Base-by-base conservation (phyloP, 176 grass and related monocot genomes). In the Pontederia crassipes region DNA sequence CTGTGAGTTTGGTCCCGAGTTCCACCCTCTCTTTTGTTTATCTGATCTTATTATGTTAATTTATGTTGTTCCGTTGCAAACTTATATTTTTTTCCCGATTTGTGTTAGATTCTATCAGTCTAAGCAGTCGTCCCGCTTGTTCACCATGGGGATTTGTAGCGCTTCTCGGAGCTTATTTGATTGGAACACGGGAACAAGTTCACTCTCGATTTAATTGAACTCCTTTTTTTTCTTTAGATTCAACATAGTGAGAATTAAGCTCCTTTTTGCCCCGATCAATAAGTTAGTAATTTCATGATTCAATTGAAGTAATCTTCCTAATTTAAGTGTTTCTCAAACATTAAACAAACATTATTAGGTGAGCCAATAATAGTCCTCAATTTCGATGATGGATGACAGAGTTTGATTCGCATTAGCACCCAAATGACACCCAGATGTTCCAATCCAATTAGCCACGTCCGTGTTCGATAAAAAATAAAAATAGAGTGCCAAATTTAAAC, bases 71-170 rank as follows among this genome's bases (percentile, higher is more conserved):
- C 26, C 29, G 17, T 61, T 28, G 46, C 9, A 45, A 15, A 18
- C n/a, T 2, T 48, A 49, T 45, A 49, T 11, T 11, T 18, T 18
- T 28, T 69, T 8, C 12, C 26, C 57, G 3, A 46, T 61, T 80
- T 45, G 12, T 10, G 2, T 59, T 49, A 11, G 32, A 40, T 40
- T 45, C 17, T 61, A 52, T 49, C 73, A 35, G 72, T 45, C 16
- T 12, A 50, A 61, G 27, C 49, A 56, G 20, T 69, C 49, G 12
- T 77, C 62, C 29, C 49, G 71, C 74, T 40, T 67, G 58, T 64
- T 69, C 24, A 35, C 48, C 12, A 63, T 74, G 47, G 80, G 74
- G 49, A 77, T 68, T 54, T 77, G 69, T 62, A 68, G 55, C 10
- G 77, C 74, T 14, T 77, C 67, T 55, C 69, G 69, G 59, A 50